Evolutionary conservation across 495 filamentous ascomycete genomes (phyloP), one percentile per base, ranked within the genome.

Genomic region (Aspergillus cristatus): DNA sequence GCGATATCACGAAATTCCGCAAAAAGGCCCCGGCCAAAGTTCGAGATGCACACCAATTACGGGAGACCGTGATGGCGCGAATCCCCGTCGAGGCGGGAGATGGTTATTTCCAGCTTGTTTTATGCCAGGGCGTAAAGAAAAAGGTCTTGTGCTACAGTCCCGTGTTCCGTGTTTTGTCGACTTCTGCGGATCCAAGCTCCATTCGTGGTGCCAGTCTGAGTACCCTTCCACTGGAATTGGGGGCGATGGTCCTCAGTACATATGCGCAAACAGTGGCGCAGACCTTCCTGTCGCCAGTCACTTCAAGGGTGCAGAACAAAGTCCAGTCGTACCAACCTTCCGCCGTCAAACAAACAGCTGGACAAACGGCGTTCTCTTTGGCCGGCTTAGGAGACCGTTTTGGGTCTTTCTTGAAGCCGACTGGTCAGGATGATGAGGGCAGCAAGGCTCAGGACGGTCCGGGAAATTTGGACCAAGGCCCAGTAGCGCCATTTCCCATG

Each of bases 71-170:
- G 6, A 68, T 82, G 6, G 60, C 80, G 3, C 63, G 78, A 4
- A 78, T 84, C 14, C 79, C 80, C 0, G 70, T 69, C 15, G 69
- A 72, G 5, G 73, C 74, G 0, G 63, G 63, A 0, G 80, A 84
- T 50, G 80, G 79, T 0, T 84, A 84, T 47, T 78, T 79, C 34
- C 75, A 78, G 25, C 51, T 83, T 5, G 69, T 80, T 1, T 63
- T 83, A 12, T 81, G 78, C 42, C 52, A 65, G 1, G 74, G 72
- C 1, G 60, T 62, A 34, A 62, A 62, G 24, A 62, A 62, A 20
- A 79, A 78, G 53, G 64, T 73, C 1, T 62, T 84, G 2, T 81
- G 78, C 34, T 61, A 64, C 8, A 79, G 76, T 39, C 79, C 80
- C 5, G 65, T 78, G 1, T 83, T 84, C 45, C 69, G 80, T 7